Base-by-base conservation (phyloP, 371 early-diverging fungal species). In the Syncephalastrum sp. region DNA sequence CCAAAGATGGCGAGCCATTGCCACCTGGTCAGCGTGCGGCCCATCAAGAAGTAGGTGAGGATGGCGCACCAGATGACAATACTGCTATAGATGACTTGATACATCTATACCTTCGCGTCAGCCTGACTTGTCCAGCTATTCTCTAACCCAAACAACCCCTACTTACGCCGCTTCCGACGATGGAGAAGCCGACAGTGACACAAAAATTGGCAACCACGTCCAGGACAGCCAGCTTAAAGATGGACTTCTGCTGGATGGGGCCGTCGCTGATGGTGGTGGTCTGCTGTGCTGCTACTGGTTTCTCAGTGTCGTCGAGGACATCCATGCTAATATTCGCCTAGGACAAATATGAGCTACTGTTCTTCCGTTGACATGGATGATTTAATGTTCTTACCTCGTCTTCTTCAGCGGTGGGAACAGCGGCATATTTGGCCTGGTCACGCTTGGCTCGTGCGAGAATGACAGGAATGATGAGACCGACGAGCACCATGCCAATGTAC, bases 41-140 rank as follows among this genome's bases (percentile, higher is more conserved):
- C 65, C 70, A 91, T 78, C 44, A 88, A 79, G 24, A 84, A 60
- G 44, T 81, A 80, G 0, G 83, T 81, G 17, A 88, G 66, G 54
- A 91, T 72, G n/a, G 91, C 90, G 44, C 89, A 88, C 82, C 89
- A 89, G 38, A 88, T 88, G 7, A 91, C 86, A 8, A 91, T 83
- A 24, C 82, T 81, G 53, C 85, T 83, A 61, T 91, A 89, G 50
- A 88, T 86, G 15, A 88, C 85, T 74, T 89, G 89, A 49, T 83
- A 88, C 78, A 89, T 84, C 84, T 85, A 69, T 25, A 24, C 38
- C 38, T 33, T 33, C 38, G 5, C 2, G 12, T 33, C 17, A 23
- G 17, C 21, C 16, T 24, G 13, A 5, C 7, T 41, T 4, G 15
- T 4, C n/a, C 29, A n/a, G 6, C 44, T 42, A 14, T 21, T 12